Base-by-base conservation (phyloP, 306 rosid species). In the Coriaria nepalensis region DNA sequence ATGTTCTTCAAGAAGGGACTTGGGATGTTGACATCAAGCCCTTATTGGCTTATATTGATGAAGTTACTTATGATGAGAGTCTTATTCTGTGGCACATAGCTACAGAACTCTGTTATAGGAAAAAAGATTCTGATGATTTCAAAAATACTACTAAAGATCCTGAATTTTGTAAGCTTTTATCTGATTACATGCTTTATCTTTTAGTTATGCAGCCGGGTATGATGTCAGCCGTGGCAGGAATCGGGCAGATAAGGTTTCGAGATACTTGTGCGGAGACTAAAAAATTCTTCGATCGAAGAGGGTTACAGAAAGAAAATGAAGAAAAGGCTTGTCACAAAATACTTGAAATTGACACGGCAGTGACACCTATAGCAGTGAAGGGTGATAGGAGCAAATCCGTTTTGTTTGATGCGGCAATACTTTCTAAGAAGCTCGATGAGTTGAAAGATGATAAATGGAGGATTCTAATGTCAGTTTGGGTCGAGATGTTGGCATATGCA, bases 181-280 rank as follows among this genome's bases (percentile, higher is more conserved):
- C 78, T 9, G 70, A 72, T 36, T 73, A 67, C 59, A 63, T 73
- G 78, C 3, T 73, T 4, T 73, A 67, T 36, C 74, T 73, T 10
- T 33, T 73, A 4, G 55, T 67, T 6, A 40, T 67, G 60, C 64
- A 67, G 10, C 73, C 78, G 0, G 35, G 42, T 0, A 29, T 73
- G 63, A 65, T 73, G 61, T 67, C 70, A 2, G 37, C 61, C 8
- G 63, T 66, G 13, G 60, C 74, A 0, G 74, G 62, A 6, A 63
- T 63, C 8, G 66, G 63, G 29, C 64, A 55, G 13, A 57, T 56
- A 40, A 68, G 71, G 35, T 63, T 54, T 35, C 50, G 49, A 9
- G 62, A 54, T 43, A 59, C 59, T 2, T 49, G 62, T 4, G 71
- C 41, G 0, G 72, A 57, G 63, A 58, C 67, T 1, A 43, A n/a